Base-by-base conservation (phyloP, 495 filamentous ascomycete species). In the Tuber borchii region DNA sequence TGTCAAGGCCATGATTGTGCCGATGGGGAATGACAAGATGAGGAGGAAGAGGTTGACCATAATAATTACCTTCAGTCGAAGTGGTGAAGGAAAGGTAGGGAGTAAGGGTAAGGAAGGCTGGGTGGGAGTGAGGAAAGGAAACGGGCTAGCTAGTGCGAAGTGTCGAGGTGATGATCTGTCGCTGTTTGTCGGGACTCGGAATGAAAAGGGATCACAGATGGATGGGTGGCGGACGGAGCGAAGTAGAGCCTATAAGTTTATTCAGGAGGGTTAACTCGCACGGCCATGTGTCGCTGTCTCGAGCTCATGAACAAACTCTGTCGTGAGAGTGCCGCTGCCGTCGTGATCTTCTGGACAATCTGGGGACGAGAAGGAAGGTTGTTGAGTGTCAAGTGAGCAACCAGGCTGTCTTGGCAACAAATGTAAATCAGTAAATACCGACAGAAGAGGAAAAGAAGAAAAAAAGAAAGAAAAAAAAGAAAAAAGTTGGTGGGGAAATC, bases 61-160 rank as follows among this genome's bases (percentile, higher is more conserved):
- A 72, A 79, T 71, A 71, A 71, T 51, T 71, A 14, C 44, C 34
- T 71, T 37, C 22, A 34, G 31, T 34, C 39, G 39, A 34, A 61
- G 39, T 22, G 51, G 56, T 14, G 19, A 19, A 19, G 73, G 19
- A 16, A 46, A 16, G 12, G 65, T 22, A 44, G 45, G 73, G 16
- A 20, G 20, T 70, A 56, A 44, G 16, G 37, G 20, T 70, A 56
- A 44, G 31, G 39, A 37, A 42, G 61, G 48, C 45, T 46, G 31
- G 85, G 85, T 78, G 82, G 82, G 79, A 71, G 71, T 81, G 77
- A 78, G 73, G 61, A 75, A 79, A 71, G 74, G 83, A 86, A 86
- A 83, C 82, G 79, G 51, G n/a, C 51, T 61, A 10, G n/a, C 51
- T 26, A 31, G 56, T 65, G 56, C n/a, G 14, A 65, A 31, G 26